A percentile compares a stretch with the other conserved stretches of the same genome.
These are phyloP conservation scores for Didymosphaeria variabile DNA, from an alignment of 2,329 filamentous ascomycete species.

Conservation along the genomic window DNA sequence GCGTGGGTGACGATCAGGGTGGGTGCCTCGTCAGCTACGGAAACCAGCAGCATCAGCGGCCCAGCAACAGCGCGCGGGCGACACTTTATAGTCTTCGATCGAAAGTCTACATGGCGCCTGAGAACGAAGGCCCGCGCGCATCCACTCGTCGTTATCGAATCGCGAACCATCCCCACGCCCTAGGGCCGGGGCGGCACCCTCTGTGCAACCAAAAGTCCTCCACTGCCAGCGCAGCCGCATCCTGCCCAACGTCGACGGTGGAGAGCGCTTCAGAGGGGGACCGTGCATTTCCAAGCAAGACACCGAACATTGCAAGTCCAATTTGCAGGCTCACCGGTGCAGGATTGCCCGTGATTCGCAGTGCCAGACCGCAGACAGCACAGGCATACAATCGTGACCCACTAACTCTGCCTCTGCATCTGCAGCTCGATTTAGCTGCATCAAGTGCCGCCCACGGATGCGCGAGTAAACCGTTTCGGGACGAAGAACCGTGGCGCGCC, in stretches of 20 bases:
- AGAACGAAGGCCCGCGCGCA: constrained; percentile 6
- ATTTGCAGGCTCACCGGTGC: constrained; percentile 9
- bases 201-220: not conserved
- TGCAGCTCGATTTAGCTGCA: constrained; percentile 5
- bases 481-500: not conserved
- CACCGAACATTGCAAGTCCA: constrained; percentile 2
- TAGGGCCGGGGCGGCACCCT: constrained; percentile 17
- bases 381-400: not conserved
- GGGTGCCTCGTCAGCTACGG: constrained; percentile 8
- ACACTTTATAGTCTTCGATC: constrained; percentile 13
- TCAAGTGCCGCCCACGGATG: not conserved
- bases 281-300: constrained; percentile 1
- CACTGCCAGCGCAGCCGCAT: constrained; percentile 7
- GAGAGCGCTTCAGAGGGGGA: not conserved
- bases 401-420: not conserved
- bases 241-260: not conserved
- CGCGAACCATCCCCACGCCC: constrained; percentile 17
- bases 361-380: not conserved
- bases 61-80: constrained; percentile 10
- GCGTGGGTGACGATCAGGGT: constrained; percentile 22
- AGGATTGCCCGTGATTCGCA: not conserved
- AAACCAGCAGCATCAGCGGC: constrained; percentile 3
- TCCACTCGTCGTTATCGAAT: constrained; percentile 12
- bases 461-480: not conserved
- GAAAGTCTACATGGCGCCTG: constrained; percentile 6